These are phyloP conservation scores for Thuidium tamariscinum DNA, from an alignment of 225 moss, liverwort and hornwort genomes.

Conservation along the genomic window DNA sequence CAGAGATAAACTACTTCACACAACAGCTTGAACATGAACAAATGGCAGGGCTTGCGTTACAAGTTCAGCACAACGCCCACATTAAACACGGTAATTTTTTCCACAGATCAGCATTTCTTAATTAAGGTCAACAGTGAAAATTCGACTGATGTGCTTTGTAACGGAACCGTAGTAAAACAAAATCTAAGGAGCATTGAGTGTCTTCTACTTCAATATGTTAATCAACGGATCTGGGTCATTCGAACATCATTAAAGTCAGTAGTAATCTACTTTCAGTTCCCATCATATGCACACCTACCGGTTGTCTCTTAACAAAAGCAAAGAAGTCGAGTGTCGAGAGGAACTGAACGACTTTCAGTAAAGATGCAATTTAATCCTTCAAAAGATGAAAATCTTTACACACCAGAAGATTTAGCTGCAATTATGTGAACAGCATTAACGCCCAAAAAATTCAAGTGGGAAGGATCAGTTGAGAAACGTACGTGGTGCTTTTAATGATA, in stretches of 20 bases:
- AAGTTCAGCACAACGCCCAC: neutral
- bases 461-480: constrained; percentile 6
- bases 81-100: neutral
- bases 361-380: neutral
- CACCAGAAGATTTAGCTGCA: neutral
- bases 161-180: neutral
- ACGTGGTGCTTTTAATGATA: constrained; percentile 76
- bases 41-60: neutral
- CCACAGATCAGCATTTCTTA: neutral
- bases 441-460: neutral
- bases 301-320: neutral
- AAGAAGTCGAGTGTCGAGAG: neutral
- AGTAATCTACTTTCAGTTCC: neutral
- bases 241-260: neutral
- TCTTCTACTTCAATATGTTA: neutral
- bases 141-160: neutral
- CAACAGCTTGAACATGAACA: neutral
- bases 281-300: neutral
- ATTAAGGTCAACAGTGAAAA: neutral
- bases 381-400: neutral
- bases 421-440: neutral
- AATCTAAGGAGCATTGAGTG: neutral
- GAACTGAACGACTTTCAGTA: neutral
- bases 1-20: neutral
- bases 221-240: neutral